phyloP scores from a whole-genome alignment of 2,329 filamentous ascomycete species.

The Metarhizium brunneum region DNA sequence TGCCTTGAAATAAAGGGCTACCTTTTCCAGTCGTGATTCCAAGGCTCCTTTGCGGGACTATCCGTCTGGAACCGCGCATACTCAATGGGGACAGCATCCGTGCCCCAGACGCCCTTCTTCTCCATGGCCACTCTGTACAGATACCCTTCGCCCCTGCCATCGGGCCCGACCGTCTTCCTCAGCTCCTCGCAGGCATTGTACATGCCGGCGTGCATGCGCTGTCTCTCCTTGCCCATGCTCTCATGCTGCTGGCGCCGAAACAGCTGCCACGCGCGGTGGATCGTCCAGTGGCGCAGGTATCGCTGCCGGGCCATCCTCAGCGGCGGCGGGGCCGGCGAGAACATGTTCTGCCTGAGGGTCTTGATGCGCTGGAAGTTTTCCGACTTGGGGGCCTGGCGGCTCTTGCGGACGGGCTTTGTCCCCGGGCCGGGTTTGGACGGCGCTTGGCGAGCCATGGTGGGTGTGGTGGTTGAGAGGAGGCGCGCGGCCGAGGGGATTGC shows the following conservation, averaged over 20 bases:
- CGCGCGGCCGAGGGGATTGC: slow-evolving; percentile 10
- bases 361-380: slow-evolving; percentile 33
- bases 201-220: slow-evolving; percentile 77
- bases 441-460: slow-evolving; percentile 20
- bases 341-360: slow-evolving; percentile 38
- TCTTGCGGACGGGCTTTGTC: slow-evolving; percentile 16
- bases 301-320: slow-evolving; percentile 84
- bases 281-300: slow-evolving; percentile 93
- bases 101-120: slow-evolving; percentile 75
- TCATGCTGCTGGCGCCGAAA: slow-evolving; percentile 61
- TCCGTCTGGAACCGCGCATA: slow-evolving; percentile 82
- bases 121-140: slow-evolving; percentile 83
- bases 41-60: slow-evolving; percentile 66
- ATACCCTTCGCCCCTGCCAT: slow-evolving; percentile 52
- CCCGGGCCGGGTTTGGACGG: slow-evolving; percentile 16
- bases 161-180: slow-evolving; percentile 48
- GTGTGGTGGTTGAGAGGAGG: slow-evolving; percentile 21
- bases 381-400: slow-evolving; percentile 20
- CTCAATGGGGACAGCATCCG: slow-evolving; percentile 76
- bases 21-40: slow-evolving; percentile 89
- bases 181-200: slow-evolving; percentile 78
- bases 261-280: slow-evolving; percentile 90
- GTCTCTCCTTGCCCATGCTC: slow-evolving; percentile 58
- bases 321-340: slow-evolving; percentile 49
- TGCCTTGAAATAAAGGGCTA: slow-evolving; percentile 13